phyloP scores from a whole-genome alignment of 495 filamentous ascomycete genomes.

The Lasiosphaeria hispida region DNA sequence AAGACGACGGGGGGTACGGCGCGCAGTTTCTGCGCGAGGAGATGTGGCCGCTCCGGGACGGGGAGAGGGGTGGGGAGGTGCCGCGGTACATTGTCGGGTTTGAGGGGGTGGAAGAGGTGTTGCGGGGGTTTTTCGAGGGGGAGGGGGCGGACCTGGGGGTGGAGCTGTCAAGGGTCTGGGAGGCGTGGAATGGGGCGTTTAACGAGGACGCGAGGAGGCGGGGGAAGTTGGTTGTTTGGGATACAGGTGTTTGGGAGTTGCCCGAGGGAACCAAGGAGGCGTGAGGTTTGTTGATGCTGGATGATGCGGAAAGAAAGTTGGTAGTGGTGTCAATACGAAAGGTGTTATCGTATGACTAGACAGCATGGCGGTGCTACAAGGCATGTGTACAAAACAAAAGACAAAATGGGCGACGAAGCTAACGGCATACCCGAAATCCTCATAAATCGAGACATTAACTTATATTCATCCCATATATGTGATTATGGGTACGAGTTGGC shows the following conservation, averaged over 20 bases:
- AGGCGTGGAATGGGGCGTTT: constrained; percentile 74
- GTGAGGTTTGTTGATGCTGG: background rate
- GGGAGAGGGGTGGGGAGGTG: constrained; percentile 37
- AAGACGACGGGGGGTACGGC: constrained; percentile 20
- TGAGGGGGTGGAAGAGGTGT: constrained; percentile 45
- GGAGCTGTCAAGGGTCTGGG: constrained; percentile 60
- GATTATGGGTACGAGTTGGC: no score
- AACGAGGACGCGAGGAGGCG: constrained; percentile 84
- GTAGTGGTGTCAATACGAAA: background rate
- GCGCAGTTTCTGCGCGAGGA: constrained; percentile 52
- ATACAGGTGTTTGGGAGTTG: constrained; percentile 38
- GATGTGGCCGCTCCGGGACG: constrained; percentile 36
- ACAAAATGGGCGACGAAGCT: no score
- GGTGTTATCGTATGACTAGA: no score
- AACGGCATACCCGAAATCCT: no score
- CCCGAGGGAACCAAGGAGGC: background rate
- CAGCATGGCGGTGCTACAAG: no score
- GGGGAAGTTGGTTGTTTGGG: constrained; percentile 85
- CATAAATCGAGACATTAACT: no score
- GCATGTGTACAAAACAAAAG: no score
- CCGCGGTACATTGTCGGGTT: constrained; percentile 58
- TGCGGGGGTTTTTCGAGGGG: constrained; percentile 42
- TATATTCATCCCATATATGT: no score
- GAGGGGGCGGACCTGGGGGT: constrained; percentile 43
- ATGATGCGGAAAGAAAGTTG: background rate